These are phyloP conservation scores for Phallus indusiatus DNA, from an alignment of 768 basidiomycete species.

Conservation along the genomic window DNA sequence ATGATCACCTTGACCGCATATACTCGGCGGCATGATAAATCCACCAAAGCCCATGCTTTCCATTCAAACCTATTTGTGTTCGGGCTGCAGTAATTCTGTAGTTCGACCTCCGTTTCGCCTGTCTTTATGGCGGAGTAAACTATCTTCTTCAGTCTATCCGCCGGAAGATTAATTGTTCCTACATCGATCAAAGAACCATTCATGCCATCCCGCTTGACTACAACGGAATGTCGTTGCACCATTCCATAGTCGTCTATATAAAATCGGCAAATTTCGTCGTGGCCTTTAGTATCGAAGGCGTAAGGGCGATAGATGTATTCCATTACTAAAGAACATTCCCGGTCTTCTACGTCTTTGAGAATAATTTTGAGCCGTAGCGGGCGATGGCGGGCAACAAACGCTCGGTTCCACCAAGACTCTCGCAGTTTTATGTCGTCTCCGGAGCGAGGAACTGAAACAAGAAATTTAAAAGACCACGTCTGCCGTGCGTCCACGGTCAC, in stretches of 20 bases:
- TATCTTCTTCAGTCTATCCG: slow-evolving; percentile 22
- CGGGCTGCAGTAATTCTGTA: slow-evolving; percentile 20
- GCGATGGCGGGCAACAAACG: slow-evolving; percentile 25
- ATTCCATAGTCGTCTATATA: slow-evolving; percentile 26
- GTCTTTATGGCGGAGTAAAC: slow-evolving; percentile 30
- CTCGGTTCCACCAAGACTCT: slow-evolving; percentile 25
- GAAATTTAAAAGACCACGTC: slow-evolving; percentile 22
- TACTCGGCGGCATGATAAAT: slow-evolving; percentile 29
- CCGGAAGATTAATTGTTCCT: slow-evolving; percentile 17
- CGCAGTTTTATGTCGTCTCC: slow-evolving; percentile 25
- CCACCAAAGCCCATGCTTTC: slow-evolving; percentile 30
- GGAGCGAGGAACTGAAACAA: slow-evolving; percentile 23
- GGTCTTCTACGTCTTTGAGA: slow-evolving; percentile 29
- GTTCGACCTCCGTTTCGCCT: slow-evolving; percentile 29
- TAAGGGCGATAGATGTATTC: slow-evolving; percentile 29
- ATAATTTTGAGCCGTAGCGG: slow-evolving; percentile 30
- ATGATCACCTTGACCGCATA: slow-evolving; percentile 33
- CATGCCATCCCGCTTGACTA: slow-evolving; percentile 16
- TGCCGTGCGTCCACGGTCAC: slow-evolving; percentile 31
- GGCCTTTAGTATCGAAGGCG: slow-evolving; percentile 18
- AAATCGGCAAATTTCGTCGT: slow-evolving; percentile 25
- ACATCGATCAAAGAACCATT: slow-evolving; percentile 18
- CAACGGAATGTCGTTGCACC: slow-evolving; percentile 19
- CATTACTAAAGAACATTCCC: slow-evolving; percentile 29
- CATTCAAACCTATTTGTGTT: slow-evolving; percentile 28